Base-by-base conservation (phyloP, 2,329 filamentous ascomycete species). In the Immersiporthe knoxdaviesiana region DNA sequence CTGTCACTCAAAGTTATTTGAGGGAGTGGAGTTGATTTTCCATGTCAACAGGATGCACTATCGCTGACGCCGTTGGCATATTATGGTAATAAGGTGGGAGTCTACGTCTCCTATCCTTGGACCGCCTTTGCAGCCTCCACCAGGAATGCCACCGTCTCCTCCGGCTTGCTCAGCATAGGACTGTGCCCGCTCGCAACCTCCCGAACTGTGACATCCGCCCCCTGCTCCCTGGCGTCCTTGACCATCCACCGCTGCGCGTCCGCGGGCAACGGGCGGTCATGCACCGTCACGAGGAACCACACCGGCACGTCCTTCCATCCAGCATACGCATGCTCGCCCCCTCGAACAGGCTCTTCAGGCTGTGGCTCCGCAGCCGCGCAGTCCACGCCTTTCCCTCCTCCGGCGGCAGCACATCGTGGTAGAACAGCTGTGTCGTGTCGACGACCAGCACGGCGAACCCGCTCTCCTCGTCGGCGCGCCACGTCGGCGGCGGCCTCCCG, bases 181-280 rank as follows among this genome's bases (percentile, higher is more conserved):
- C 82, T 84, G 75, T 86, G 84, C 27, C 83, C 81, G n/a, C 77
- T 82, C 52, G 74, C 70, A 58, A 86, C 68, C 75, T 85, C 81
- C 5, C 80, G 72, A 35, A 79, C 73, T 70, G 76, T 77, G 1
- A 85, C 73, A 52, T 73, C 71, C 0, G 71, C 79, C 0, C 81
- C 81, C 72, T 78, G 74, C 10, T 75, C 78, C 73, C 76, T 79
- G 8, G 82, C 83, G 71, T 77, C 77, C 1, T 79, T 76, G 0
- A 83, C 77, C 41, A 74, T 64, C 72, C 80, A 74, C 67, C 77
- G 73, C 72, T 85, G 84, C 24, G 74, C 75, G 70, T 78, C 72
- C 0, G 80, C 74, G 0, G 84, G 82, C 56, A 66, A 69, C 0
- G 77, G 79, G 7, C 71, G 74, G 70, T 86, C 84, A 67, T 83